Percentiles rank a stretch among this genome's conserved stretches.
These are phyloP conservation scores for Selaginella moellendorffii DNA, from an alignment of 75 land plant genomes.

Conservation along the genomic window DNA sequence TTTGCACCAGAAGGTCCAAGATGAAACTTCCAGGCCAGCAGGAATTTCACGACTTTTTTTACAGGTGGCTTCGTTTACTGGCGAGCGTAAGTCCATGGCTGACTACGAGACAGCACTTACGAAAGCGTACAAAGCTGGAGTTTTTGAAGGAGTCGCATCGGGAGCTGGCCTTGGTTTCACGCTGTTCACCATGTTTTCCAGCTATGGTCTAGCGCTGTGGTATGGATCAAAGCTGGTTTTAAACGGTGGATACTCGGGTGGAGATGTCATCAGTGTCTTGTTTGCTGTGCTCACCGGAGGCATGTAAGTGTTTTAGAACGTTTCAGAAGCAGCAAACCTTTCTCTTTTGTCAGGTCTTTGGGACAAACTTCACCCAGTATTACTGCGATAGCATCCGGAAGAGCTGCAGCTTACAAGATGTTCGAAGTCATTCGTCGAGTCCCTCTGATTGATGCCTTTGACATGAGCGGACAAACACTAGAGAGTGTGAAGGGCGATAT, in stretches of 20 bases:
- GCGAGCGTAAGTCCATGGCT: background rate
- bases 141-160: background rate
- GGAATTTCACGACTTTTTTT: no score
- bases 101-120: background rate
- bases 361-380: background rate
- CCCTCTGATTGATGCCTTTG: background rate
- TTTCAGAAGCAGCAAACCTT: background rate
- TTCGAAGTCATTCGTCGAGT: background rate
- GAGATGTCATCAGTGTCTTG: background rate
- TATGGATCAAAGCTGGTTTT: background rate
- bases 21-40: no score
- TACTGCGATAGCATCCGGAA: background rate
- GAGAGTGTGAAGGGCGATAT: conserved; percentile 12
- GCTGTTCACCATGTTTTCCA: background rate
- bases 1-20: no score
- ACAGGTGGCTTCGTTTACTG: background rate
- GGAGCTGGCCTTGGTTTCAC: background rate
- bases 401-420: background rate
- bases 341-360: background rate
- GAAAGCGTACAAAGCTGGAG: background rate
- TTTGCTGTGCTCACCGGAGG: background rate
- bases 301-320: background rate
- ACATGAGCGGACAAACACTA: background rate
- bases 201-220: background rate
- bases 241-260: background rate